Evolutionary conservation across 257 asterid genomes (phyloP), one percentile per base, ranked within the genome.

Genomic region (Gynochthodes officinalis): DNA sequence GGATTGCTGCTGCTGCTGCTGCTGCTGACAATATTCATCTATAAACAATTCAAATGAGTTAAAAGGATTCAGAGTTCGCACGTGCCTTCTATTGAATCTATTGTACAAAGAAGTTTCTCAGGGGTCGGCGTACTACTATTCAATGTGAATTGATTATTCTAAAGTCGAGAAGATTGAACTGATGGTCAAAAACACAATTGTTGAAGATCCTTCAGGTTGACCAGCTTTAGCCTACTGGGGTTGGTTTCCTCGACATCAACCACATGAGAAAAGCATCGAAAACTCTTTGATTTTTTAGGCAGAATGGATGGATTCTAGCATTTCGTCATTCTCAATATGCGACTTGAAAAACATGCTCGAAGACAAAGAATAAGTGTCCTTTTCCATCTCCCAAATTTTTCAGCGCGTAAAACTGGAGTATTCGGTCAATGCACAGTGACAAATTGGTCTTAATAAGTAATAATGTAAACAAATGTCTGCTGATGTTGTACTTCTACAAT

Each of bases 181-280:
- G 66, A 49, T 25, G 32, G 46, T 19, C 25, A 50, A 50, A 37
- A 78, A 78, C 64, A 23, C 60, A 62, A n/a, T 74, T 62, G 39
- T 70, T 79, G 85, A 82, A 78, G 85, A 78, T 78, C 81, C 85
- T 63, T 48, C 21, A 67, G 49, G 65, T 72, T 86, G 86, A 81
- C 84, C 74, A 70, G 77, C 48, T 64, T 59, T 13, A 59, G 74
- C 39, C 23, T 74, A 76, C 64, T 58, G 25, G 69, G 70, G 43
- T 62, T 46, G 60, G n/a, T 77, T 23, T 49, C 15, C 7, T 64
- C 44, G 11, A 30, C 61, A 37, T 59, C 67, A 59, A 23, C 62
- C 50, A 13, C 44, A 13, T 37, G 18, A n/a, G 12, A 40, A 18
- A 16, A 23, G 63, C 18, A 50, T 0, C 2, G 4, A 42, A 44